These are phyloP conservation scores for Scheffersomyces coipomensis DNA, from an alignment of 805 yeast genomes.

Conservation along the genomic window DNA sequence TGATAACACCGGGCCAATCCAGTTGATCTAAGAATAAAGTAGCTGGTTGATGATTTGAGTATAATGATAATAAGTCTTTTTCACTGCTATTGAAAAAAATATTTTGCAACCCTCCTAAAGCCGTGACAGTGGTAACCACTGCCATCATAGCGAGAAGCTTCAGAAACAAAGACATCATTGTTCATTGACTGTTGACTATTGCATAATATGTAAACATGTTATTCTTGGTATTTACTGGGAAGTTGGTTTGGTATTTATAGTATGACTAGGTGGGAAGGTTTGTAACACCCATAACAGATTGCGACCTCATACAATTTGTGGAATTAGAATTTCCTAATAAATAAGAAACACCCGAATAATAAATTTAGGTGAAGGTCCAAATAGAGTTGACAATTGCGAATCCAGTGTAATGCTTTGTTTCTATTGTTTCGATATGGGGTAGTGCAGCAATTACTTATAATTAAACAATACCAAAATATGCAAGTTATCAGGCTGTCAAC, in stretches of 20 bases:
- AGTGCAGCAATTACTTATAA: background rate
- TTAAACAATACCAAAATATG: background rate
- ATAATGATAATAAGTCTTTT: background rate
- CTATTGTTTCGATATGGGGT: background rate
- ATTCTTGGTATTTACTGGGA: too few relatives aligned
- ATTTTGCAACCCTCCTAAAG: slow-evolving; percentile 5
- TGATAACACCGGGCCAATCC: slow-evolving; percentile 15
- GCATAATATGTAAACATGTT: background rate
- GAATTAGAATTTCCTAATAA: background rate
- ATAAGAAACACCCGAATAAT: too few relatives aligned
- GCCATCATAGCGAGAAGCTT: background rate
- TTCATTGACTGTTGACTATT: background rate
- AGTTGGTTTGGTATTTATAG: too few relatives aligned
- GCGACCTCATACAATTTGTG: background rate
- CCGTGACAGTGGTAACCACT: background rate
- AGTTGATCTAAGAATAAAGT: slow-evolving; percentile 5
- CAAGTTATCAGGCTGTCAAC: background rate
- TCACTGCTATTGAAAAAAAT: slow-evolving; percentile 1
- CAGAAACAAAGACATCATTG: background rate
- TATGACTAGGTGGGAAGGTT: too few relatives aligned
- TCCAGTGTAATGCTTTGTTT: background rate
- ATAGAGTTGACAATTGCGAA: background rate
- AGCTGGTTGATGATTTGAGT: background rate
- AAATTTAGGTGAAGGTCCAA: background rate
- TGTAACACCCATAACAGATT: too few relatives aligned